Evolutionary conservation across 176 grass and related monocot genomes (phyloP).

Genomic region (Bothriochloa decipiens): DNA sequence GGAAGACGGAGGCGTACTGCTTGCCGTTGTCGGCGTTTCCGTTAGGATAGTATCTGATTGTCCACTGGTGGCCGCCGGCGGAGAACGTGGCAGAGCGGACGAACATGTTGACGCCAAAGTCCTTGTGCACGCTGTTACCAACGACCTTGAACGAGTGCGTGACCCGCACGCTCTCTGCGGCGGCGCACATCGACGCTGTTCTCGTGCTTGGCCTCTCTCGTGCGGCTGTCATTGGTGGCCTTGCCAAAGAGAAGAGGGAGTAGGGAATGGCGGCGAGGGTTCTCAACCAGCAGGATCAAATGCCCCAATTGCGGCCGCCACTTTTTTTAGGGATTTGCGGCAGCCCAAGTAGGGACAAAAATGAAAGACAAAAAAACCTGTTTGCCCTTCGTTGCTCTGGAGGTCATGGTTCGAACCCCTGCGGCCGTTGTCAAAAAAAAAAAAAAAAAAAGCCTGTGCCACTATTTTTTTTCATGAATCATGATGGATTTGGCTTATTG

Average conservation of each 20-base stretch:
- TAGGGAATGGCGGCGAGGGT: background rate
- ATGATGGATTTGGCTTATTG: too few relatives aligned
- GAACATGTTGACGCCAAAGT: background rate
- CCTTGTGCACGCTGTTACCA: background rate
- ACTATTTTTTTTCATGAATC: too few relatives aligned
- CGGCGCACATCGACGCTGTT: background rate
- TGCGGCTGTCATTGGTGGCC: background rate
- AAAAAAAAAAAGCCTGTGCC: too few relatives aligned
- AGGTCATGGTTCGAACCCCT: too few relatives aligned
- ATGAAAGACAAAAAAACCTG: too few relatives aligned
- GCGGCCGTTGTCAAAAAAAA: too few relatives aligned
- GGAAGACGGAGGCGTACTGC: background rate
- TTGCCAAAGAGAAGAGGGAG: background rate
- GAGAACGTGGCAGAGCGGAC: background rate
- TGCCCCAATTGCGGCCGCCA: too few relatives aligned
- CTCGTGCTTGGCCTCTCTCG: background rate
- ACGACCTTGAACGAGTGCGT: slow-evolving; percentile 2
- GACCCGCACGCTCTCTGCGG: background rate
- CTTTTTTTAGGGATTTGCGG: too few relatives aligned
- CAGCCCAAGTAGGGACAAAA: too few relatives aligned
- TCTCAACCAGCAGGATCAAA: background rate
- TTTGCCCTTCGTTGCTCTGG: too few relatives aligned
- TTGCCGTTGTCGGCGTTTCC: accelerated
- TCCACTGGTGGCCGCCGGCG: background rate
- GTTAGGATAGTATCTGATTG: background rate